phyloP scores from a whole-genome alignment of 768 basidiomycete genomes.

The Mycena capillaripes region DNA sequence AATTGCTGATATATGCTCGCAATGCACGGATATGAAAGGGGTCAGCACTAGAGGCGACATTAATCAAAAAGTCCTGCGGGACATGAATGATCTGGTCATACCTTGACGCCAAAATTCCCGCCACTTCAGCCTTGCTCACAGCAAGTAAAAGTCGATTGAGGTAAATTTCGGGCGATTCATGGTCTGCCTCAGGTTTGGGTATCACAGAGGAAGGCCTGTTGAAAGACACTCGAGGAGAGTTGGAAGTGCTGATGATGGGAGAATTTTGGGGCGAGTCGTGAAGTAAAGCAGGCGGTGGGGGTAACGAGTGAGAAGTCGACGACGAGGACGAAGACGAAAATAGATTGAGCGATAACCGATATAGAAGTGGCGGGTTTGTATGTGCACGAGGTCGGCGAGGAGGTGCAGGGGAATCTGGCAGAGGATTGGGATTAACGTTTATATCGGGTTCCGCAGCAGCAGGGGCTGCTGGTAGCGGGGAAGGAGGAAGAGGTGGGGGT shows the following conservation, averaged over 20 bases:
- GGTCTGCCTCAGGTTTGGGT: constrained; percentile 64
- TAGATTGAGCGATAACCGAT: constrained; percentile 77
- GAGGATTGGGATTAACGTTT: neutral
- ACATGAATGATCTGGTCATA: constrained; percentile 47
- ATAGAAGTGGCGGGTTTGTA: constrained; percentile 79
- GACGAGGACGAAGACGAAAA: constrained; percentile 64
- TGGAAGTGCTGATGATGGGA: constrained; percentile 41
- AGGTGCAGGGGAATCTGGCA: constrained; percentile 33
- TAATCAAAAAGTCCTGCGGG: constrained; percentile 5
- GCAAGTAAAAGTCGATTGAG: constrained; percentile 72
- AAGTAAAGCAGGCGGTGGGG: constrained; percentile 20
- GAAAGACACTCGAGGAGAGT: constrained; percentile 61
- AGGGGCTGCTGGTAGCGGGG: too few relatives aligned
- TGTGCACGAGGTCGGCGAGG: constrained; percentile 55
- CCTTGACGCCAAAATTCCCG: constrained; percentile 86
- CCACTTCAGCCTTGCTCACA: constrained; percentile 85
- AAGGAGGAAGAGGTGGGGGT: constrained; percentile 30
- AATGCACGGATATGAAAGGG: constrained; percentile 79
- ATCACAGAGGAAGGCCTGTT: constrained; percentile 59
- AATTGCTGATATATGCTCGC: constrained; percentile 77
- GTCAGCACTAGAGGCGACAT: constrained; percentile 69
- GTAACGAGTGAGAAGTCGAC: constrained; percentile 40
- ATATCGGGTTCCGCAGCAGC: constrained; percentile 12
- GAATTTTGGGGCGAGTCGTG: constrained; percentile 34
- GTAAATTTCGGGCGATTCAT: constrained; percentile 81